Percentiles rank a stretch among this genome's conserved stretches.
Evolutionary conservation across 192 early-diverging fungal species (phyloP).

Genomic region (Mortierella hygrophila): DNA sequence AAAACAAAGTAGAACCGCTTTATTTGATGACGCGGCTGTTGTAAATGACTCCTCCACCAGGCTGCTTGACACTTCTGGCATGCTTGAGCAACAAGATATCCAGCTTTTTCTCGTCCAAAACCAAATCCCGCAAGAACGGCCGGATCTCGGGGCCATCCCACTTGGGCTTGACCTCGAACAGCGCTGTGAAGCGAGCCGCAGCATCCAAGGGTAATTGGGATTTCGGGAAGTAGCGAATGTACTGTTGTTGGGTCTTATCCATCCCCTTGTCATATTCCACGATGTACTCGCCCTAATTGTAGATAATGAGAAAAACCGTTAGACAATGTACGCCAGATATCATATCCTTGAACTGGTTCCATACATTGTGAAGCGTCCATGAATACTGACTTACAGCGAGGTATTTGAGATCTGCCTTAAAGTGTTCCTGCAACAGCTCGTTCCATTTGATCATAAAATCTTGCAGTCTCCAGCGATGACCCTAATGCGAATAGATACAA

Average conservation of each 20-base stretch:
- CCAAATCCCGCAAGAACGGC: conserved; percentile 62
- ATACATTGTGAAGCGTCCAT: not conserved
- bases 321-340: not conserved
- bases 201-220: conserved; percentile 57
- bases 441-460: conserved; percentile 61
- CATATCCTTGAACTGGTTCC: not conserved
- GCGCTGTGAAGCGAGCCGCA: conserved; percentile 53
- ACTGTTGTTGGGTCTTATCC: conserved; percentile 30
- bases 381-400: conserved; percentile 36
- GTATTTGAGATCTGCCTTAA: conserved; percentile 37
- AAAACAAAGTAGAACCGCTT: not conserved
- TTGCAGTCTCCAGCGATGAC: conserved; percentile 54
- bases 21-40: conserved; percentile 60
- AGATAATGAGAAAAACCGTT: not conserved
- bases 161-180: conserved; percentile 58
- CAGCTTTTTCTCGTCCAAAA: conserved; percentile 59
- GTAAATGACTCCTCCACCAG: conserved; percentile 51
- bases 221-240: conserved; percentile 58
- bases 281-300: conserved; percentile 40
- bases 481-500: conserved; percentile 17
- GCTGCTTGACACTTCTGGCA: conserved; percentile 58
- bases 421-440: conserved; percentile 45
- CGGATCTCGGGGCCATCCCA: conserved; percentile 62
- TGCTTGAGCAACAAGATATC: conserved; percentile 62
- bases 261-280: conserved; percentile 24